These are phyloP conservation scores for Sarocladiaceae sp. DNA, from an alignment of 2,329 filamentous ascomycete species.

Conservation along the genomic window DNA sequence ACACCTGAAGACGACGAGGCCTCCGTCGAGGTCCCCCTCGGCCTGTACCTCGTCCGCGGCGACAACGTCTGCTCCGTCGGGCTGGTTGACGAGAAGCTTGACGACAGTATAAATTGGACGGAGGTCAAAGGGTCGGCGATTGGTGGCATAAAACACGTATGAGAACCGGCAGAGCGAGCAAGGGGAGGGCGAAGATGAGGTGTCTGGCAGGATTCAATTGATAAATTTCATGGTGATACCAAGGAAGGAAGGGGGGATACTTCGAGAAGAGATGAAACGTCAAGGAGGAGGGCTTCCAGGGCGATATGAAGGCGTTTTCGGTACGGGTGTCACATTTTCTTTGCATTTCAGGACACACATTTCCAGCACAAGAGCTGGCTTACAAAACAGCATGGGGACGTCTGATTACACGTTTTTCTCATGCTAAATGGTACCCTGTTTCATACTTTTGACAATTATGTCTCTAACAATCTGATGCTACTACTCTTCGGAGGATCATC, in stretches of 20 bases:
- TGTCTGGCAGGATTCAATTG: not conserved
- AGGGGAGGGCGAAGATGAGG: no score
- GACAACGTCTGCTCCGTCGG: conserved; percentile 92
- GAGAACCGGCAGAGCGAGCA: conserved; percentile 21
- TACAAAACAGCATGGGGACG: no score
- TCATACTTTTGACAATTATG: no score
- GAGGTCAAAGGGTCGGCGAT: conserved; percentile 82
- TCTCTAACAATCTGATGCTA: no score
- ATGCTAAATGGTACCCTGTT: no score
- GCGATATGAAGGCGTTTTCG: no score
- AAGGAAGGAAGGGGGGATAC: not conserved
- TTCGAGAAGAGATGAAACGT: not conserved
- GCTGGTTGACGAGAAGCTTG: conserved; percentile 81
- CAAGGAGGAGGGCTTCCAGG: not conserved
- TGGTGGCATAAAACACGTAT: conserved; percentile 74
- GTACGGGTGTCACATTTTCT: no score
- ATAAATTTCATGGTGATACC: not conserved
- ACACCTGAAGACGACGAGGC: conserved; percentile 76
- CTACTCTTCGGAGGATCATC: no score
- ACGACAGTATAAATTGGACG: conserved; percentile 86
- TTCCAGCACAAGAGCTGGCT: no score
- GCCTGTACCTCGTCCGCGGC: conserved; percentile 85
- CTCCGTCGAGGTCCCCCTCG: conserved; percentile 74
- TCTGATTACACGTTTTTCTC: no score
- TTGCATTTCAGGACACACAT: no score